A percentile compares a stretch with the other conserved stretches of the same genome.
Evolutionary conservation across 2,329 filamentous ascomycete species (phyloP).

Genomic region (Podosphaera aphanis): DNA sequence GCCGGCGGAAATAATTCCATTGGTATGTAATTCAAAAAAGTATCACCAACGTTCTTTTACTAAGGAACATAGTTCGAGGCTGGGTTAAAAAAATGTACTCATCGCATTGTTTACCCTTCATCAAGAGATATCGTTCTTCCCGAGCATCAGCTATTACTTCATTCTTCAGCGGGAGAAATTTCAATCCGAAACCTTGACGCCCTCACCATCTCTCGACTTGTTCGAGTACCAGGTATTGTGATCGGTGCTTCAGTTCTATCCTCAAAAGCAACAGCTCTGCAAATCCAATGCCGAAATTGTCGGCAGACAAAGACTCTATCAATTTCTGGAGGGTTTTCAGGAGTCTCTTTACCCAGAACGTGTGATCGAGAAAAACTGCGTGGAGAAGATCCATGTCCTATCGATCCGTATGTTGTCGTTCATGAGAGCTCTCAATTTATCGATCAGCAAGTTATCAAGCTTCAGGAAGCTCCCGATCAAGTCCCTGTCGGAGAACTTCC

Average conservation of each 20-base stretch:
- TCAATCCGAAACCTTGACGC: conserved; percentile 89
- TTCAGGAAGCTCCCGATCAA: conserved; percentile 92
- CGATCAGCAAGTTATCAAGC: conserved; percentile 92
- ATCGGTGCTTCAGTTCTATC: conserved; percentile 93
- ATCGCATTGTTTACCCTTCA: conserved; percentile 74
- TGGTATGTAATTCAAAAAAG: conserved; percentile 35
- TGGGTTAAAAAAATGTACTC: conserved; percentile 74
- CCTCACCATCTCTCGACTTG: conserved; percentile 77
- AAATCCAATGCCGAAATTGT: conserved; percentile 77
- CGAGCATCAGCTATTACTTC: conserved; percentile 80
- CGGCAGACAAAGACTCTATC: conserved; percentile 44
- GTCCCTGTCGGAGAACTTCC: conserved; percentile 92
- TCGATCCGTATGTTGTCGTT: conserved; percentile 88
- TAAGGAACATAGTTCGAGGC: conserved; percentile 48
- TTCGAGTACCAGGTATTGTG: conserved; percentile 88
- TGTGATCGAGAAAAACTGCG: conserved; percentile 43
- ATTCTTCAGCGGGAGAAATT: conserved; percentile 73
- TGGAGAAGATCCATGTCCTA: conserved; percentile 59
- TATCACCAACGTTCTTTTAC: background rate
- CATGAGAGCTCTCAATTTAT: conserved; percentile 90
- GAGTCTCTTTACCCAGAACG: conserved; percentile 58
- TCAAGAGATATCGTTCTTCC: conserved; percentile 44
- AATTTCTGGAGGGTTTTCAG: conserved; percentile 67
- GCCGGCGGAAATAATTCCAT: conserved; percentile 74
- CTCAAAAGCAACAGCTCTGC: conserved; percentile 72